Conservation (phyloP, 768 basidiomycete genomes). For the Lactarius deliciosus region DNA sequence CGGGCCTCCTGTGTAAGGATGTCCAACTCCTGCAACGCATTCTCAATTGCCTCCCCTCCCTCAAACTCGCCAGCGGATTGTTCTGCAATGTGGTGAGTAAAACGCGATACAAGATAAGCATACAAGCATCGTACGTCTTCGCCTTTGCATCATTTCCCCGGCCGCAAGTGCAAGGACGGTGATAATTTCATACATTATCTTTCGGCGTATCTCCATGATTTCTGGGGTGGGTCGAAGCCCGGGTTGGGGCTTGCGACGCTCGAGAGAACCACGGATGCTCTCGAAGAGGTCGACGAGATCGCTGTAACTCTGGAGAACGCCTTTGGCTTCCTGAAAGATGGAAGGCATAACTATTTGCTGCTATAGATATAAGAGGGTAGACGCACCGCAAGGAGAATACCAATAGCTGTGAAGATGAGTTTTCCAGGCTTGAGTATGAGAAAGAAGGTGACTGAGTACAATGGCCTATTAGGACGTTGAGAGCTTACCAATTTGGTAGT, state of each 20-base stretch:
- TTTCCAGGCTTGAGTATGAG: neutral
- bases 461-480: neutral
- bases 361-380: neutral
- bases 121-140: neutral
- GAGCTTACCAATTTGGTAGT: neutral
- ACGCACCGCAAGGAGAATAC: neutral
- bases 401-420: neutral
- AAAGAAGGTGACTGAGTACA: neutral
- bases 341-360: neutral
- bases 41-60: neutral
- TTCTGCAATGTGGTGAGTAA: neutral
- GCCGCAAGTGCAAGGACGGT: neutral
- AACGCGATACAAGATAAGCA: neutral
- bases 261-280: constrained; percentile 1
- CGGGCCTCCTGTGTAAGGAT: constrained; percentile 4
- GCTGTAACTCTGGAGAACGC: neutral
- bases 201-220: neutral
- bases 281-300: neutral
- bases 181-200: constrained; percentile 3
- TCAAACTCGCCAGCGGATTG: neutral
- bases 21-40: neutral
- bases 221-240: constrained; percentile 1
- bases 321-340: constrained; percentile 1
- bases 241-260: constrained; percentile 1
- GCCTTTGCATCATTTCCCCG: neutral